phyloP scores from a whole-genome alignment of 495 filamentous ascomycete genomes.

The Daldinia loculata region DNA sequence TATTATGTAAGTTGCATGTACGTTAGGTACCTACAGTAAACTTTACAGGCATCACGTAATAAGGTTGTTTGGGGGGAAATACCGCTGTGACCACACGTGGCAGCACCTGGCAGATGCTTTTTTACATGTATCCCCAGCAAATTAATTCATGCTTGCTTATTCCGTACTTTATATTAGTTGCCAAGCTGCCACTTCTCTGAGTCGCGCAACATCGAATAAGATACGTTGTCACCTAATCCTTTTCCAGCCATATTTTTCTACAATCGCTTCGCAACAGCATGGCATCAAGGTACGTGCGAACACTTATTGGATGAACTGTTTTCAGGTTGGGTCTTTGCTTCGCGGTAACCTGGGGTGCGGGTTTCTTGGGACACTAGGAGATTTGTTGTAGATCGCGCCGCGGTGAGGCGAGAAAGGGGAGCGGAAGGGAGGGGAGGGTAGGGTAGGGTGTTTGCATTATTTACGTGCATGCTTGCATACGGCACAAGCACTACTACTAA shows the following conservation, averaged over 20 bases:
- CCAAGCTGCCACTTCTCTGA: background rate
- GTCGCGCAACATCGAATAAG: background rate
- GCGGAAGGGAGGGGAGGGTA: background rate
- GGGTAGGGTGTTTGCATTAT: background rate
- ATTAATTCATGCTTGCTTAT: slow-evolving; percentile 20
- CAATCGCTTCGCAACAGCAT: slow-evolving; percentile 18
- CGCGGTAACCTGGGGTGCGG: background rate
- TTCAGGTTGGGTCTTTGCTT: background rate
- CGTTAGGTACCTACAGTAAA: background rate
- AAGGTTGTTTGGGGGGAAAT: background rate
- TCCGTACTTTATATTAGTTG: background rate
- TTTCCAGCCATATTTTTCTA: slow-evolving; percentile 5
- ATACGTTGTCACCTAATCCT: background rate
- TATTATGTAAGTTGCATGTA: background rate
- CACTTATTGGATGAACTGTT: background rate
- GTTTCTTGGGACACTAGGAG: slow-evolving; percentile 12
- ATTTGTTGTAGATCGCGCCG: background rate
- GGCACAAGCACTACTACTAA: background rate
- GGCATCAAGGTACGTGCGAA: slow-evolving; percentile 41
- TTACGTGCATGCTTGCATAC: background rate
- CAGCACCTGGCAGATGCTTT: slow-evolving; percentile 37
- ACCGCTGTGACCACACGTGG: slow-evolving; percentile 29
- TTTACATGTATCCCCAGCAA: slow-evolving; percentile 20
- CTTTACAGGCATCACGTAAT: background rate
- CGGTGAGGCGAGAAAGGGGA: background rate